Percentiles rank a stretch among this genome's conserved stretches.
These are phyloP conservation scores for Ophiobolus disseminans DNA, from an alignment of 2,329 filamentous ascomycete genomes.

Conservation along the genomic window DNA sequence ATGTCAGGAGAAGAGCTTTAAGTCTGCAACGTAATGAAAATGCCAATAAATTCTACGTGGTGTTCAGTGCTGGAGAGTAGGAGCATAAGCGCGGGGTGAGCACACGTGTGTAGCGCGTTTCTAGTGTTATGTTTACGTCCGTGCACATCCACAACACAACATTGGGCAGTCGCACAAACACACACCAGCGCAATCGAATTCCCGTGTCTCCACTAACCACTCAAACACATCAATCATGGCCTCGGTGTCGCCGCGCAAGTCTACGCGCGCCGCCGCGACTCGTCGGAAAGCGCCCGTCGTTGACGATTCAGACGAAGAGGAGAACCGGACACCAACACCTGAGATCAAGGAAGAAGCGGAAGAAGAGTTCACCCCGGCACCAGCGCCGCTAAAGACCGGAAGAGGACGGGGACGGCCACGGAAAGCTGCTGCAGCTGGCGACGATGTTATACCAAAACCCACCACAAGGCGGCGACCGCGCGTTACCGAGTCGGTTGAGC, in stretches of 20 bases:
- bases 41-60: not conserved
- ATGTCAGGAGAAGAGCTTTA: not conserved
- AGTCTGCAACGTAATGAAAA: not conserved
- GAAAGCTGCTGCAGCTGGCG: slow-evolving; percentile 39
- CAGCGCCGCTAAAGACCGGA: slow-evolving; percentile 67
- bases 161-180: slow-evolving; percentile 14
- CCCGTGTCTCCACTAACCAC: slow-evolving; percentile 15
- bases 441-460: slow-evolving; percentile 54
- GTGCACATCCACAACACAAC: slow-evolving; percentile 23
- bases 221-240: slow-evolving; percentile 45
- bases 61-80: too few species aligned
- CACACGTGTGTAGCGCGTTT: slow-evolving; percentile 29
- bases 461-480: slow-evolving; percentile 56
- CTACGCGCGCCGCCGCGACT: slow-evolving; percentile 66
- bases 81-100: slow-evolving; percentile 24
- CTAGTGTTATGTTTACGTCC: slow-evolving; percentile 27
- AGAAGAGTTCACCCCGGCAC: slow-evolving; percentile 81
- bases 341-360: slow-evolving; percentile 67
- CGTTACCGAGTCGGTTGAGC: slow-evolving; percentile 59
- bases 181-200: slow-evolving; percentile 9
- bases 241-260: slow-evolving; percentile 56
- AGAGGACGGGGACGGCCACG: slow-evolving; percentile 64
- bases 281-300: slow-evolving; percentile 73
- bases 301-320: slow-evolving; percentile 78
- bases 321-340: slow-evolving; percentile 65